Base-by-base conservation (phyloP, 2,329 filamentous ascomycete genomes). In the Ophiosphaerella herpotricha region DNA sequence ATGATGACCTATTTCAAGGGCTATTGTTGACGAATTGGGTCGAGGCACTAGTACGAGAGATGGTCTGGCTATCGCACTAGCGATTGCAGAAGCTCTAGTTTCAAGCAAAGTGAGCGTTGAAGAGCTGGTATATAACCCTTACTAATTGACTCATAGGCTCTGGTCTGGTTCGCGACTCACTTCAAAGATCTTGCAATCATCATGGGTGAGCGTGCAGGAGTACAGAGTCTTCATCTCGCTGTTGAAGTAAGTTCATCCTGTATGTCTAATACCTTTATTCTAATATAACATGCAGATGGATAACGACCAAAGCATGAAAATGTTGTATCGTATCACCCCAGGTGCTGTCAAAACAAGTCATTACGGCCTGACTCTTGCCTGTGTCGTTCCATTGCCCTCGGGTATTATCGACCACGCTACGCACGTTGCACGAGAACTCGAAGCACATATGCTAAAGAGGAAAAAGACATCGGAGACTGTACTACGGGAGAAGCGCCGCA, bases 151-250 rank as follows among this genome's bases (percentile, higher is more conserved):
- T 14, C 52, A 6, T 11, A 85, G 52, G 87, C 91, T 0, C 80
- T 90, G 0, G 85, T 97, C 0, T 97, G 91, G 86, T 99, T 99
- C 73, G 91, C 88, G 1, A 97, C 94, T 0, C 95, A 99, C 67
- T 99, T 97, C 67, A 80, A 84, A 32, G 90, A 97, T 54, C 79
- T 99, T 2, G 87, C 91, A 0, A 82, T 81, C 2, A 89, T 93
- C 32, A 79, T 97, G 52, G 79, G 82, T 1, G 86, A 91, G 56
- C 83, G 89, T 9, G 84, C 83, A 13, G 91, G 91, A 0, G 91
- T 97, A 0, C 78, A 92, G 21, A 96, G 90, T 58, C 77, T 96
- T 2, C 91, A 97, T 66, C 81, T 97, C 2, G 82, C 85, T 0
- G 89, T 92, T 0, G 82, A 91, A 36, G 84, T 86, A 39, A 78